phyloP scores from a whole-genome alignment of 495 filamentous ascomycete genomes.

The Lindgomyces ingoldianus region DNA sequence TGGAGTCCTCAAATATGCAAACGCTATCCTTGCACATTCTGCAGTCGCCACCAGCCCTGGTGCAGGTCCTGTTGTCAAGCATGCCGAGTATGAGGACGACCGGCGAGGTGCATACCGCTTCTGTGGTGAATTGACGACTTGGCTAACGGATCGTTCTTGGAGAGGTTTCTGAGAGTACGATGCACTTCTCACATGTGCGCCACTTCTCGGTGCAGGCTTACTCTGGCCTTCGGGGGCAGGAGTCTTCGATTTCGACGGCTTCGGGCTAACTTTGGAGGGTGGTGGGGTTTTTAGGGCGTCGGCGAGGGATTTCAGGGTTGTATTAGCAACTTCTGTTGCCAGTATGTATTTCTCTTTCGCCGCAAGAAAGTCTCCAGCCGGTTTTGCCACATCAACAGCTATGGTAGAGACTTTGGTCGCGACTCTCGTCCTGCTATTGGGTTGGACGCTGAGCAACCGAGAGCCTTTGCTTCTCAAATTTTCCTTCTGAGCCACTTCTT shows the following conservation, averaged over 20 bases:
- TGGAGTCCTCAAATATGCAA: constrained; percentile 66
- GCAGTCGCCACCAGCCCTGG: constrained; percentile 53
- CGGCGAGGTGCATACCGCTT: constrained; percentile 37
- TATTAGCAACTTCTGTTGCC: constrained; percentile 81
- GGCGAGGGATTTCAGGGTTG: constrained; percentile 64
- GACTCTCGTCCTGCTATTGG: constrained; percentile 23
- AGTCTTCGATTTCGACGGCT: constrained; percentile 18
- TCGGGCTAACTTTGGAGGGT: constrained; percentile 5
- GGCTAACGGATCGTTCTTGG: constrained; percentile 30
- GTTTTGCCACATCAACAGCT: constrained; percentile 27
- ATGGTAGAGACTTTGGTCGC: constrained; percentile 15
- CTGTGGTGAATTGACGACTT: constrained; percentile 27
- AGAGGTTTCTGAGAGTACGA: constrained; percentile 24
- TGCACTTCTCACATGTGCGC: constrained; percentile 1
- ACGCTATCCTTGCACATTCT: constrained; percentile 74
- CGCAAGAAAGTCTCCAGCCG: constrained; percentile 48
- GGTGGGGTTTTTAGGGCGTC: constrained; percentile 64
- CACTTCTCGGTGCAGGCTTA: constrained; percentile 6
- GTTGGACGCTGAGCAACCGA: constrained; percentile 20
- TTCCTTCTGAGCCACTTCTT: constrained; percentile 21
- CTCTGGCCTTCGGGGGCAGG: constrained; percentile 22
- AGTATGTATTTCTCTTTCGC: constrained; percentile 66
- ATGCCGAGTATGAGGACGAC: constrained; percentile 42
- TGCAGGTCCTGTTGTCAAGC: constrained; percentile 36
- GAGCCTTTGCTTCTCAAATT: constrained; percentile 20